These are phyloP conservation scores for Fusarium mangiferae DNA, from an alignment of 2,329 filamentous ascomycete genomes.

Conservation along the genomic window DNA sequence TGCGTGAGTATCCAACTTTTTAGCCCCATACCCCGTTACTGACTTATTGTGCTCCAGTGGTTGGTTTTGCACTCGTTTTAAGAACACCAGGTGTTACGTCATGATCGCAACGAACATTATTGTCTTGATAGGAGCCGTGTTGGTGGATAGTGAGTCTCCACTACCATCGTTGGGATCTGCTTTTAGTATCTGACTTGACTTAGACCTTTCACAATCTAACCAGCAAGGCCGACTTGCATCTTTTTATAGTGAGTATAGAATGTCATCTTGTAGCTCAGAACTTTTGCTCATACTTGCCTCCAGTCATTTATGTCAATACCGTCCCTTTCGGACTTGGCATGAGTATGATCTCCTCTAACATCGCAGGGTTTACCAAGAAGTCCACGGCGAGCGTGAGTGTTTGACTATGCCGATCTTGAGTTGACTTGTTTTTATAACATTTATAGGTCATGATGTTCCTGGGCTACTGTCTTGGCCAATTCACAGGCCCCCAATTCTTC, in stretches of 20 bases:
- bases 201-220: neutral
- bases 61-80: neutral
- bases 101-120: neutral
- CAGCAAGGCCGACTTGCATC: neutral
- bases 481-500: neutral
- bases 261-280: fast-evolving
- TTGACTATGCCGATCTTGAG: too few species aligned
- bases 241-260: neutral
- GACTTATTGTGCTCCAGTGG: fast-evolving
- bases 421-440: neutral
- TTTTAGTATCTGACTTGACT: fast-evolving
- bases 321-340: neutral
- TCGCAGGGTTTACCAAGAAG: neutral
- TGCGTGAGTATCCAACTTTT: neutral
- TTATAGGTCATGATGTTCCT: neutral
- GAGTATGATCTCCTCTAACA: neutral
- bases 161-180: fast-evolving
- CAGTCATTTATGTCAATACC: neutral
- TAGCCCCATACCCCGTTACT: fast-evolving
- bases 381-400: neutral
- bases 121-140: neutral
- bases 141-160: neutral
- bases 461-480: neutral
- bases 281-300: fast-evolving
- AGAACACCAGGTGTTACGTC: neutral